Conservation (phyloP, 768 basidiomycete species). For the Pleurotus cornucopiae region DNA sequence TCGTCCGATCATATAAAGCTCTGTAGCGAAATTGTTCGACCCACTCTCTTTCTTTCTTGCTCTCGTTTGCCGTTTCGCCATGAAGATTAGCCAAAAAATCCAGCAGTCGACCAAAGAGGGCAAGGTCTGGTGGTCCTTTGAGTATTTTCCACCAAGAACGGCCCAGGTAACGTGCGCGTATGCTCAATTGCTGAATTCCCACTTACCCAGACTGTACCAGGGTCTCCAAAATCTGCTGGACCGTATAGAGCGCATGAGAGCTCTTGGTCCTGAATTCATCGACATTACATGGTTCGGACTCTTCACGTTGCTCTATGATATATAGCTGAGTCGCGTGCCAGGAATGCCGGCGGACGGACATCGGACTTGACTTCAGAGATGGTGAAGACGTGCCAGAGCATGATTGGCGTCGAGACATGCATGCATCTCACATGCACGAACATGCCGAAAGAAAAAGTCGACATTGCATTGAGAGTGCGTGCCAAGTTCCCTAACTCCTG, state of each 20-base stretch:
- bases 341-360: constrained; percentile 96
- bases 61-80: constrained; percentile 31
- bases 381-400: constrained; percentile 89
- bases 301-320: constrained; percentile 2
- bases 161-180: constrained; percentile 62
- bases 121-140: constrained; percentile 96
- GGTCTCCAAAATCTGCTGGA: constrained; percentile 95
- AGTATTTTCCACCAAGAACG: constrained; percentile 95
- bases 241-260: constrained; percentile 97
- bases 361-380: constrained; percentile 92
- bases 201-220: constrained; percentile 27
- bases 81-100: constrained; percentile 97
- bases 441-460: constrained; percentile 96
- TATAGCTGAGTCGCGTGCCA: constrained; percentile 29
- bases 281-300: constrained; percentile 86
- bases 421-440: constrained; percentile 99
- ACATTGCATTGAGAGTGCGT: constrained; percentile 81
- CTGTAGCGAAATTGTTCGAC: neutral
- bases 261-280: constrained; percentile 93
- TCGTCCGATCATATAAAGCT: constrained; percentile 19
- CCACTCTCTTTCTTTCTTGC: constrained; percentile 18
- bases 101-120: constrained; percentile 80
- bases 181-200: neutral
- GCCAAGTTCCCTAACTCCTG: neutral
- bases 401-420: constrained; percentile 94